Evolutionary conservation across 257 asterid genomes (phyloP).

Genomic region (Ocimum tenuiflorum): DNA sequence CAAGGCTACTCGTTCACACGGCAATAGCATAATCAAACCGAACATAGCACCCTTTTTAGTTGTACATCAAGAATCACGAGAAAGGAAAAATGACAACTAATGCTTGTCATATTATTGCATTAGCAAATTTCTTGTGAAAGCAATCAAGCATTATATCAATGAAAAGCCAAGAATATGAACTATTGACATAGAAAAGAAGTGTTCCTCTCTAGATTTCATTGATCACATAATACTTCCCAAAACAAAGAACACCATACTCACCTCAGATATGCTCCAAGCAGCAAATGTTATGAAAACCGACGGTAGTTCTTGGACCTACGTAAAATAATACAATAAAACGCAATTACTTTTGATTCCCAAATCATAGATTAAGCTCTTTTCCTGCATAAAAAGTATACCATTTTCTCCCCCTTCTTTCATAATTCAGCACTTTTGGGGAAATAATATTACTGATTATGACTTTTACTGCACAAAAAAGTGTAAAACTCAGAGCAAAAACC

Average conservation of each 20-base stretch:
- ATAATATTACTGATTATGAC: too few relatives aligned
- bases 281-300: constrained; percentile 67
- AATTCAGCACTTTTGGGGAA: neutral
- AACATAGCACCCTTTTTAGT: neutral
- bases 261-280: constrained; percentile 90
- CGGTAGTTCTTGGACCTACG: constrained; percentile 68
- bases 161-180: neutral
- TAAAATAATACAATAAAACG: neutral
- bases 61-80: neutral
- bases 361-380: too few relatives aligned
- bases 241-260: constrained; percentile 20
- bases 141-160: too few relatives aligned
- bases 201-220: neutral
- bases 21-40: neutral
- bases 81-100: neutral
- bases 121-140: neutral
- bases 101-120: neutral
- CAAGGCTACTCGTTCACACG: neutral
- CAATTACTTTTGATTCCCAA: too few relatives aligned
- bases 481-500: constrained; percentile 31
- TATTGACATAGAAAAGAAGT: too few relatives aligned
- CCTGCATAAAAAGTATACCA: too few relatives aligned
- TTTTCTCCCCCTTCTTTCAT: neutral
- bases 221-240: neutral
- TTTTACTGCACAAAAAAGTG: neutral